Base-by-base conservation (phyloP, 2,329 filamentous ascomycete genomes). In the Bipolaris gigantea region DNA sequence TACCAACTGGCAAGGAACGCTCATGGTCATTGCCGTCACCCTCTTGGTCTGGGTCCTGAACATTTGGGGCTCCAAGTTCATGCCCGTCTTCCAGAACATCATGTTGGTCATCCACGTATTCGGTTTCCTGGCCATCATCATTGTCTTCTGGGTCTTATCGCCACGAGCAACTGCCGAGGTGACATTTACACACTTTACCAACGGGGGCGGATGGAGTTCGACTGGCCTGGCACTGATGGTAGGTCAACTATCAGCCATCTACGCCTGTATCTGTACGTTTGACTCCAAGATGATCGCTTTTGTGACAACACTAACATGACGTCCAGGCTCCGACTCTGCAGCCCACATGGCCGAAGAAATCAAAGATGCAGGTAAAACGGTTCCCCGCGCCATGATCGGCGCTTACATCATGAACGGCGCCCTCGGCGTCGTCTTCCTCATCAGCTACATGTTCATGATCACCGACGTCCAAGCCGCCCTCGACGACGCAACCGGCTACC, bases 21-120 rank as follows among this genome's bases (percentile, higher is more conserved):
- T 82, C 1, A 76, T 81, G 53, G 76, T 80, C 9, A 77, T 80
- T 51, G 76, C 76, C 1, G 73, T 80, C 44, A 75, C 77, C 18
- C 47, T 76, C 4, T 56, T 80, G 4, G 76, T 76, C 23, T 76
- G 76, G 62, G 53, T 74, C 2, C 71, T 77, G 57, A 81, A 80
- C 53, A 62, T 72, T 27, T 73, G 63, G 53, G 68, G 67, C 5
- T 54, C 70, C 8, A 61, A 57, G 23, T 43, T 54, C 5, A 71
- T 74, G 67, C 72, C 72, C 11, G 18, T 73, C 4, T 60, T 74
- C 54, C 69, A 74, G 40, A 73, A 72, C 46, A 50, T 72, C 38
- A 72, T 74, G 65, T 50, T 73, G 43, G 59, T 73, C 9, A 50
- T 78, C 25, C 77, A 80, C 55, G 66, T 79, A 13, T 70, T 77